A percentile compares a stretch with the other conserved stretches of the same genome.
Evolutionary conservation across 2,329 filamentous ascomycete genomes (phyloP).

Genomic region (Plectosphaerella plurivora): DNA sequence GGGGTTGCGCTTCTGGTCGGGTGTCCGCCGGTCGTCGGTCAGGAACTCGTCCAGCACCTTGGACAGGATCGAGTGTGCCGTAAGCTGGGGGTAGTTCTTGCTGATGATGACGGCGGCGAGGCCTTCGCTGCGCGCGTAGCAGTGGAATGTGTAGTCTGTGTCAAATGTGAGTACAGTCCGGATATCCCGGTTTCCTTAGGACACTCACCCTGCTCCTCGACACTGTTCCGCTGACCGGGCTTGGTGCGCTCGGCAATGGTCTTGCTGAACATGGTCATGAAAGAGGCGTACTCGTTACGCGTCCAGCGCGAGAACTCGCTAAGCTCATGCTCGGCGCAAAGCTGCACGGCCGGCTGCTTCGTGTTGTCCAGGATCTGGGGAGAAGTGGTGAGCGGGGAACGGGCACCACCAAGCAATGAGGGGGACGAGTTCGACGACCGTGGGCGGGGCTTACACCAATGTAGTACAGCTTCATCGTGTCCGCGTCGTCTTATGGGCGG

Average conservation of each 20-base stretch:
- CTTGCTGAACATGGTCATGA: constrained; percentile 83
- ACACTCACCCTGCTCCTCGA: constrained; percentile 71
- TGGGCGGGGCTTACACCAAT: constrained; percentile 63
- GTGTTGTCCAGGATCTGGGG: constrained; percentile 76
- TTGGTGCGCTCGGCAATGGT: constrained; percentile 82
- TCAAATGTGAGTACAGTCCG: constrained; percentile 13
- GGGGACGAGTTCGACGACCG: neutral
- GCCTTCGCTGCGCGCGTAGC: constrained; percentile 70
- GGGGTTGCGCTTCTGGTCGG: neutral
- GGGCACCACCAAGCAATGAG: constrained; percentile 5
- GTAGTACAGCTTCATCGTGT: constrained; percentile 79
- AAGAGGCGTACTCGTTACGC: constrained; percentile 57
- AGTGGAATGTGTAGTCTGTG: constrained; percentile 68
- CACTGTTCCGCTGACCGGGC: constrained; percentile 77
- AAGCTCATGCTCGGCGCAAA: constrained; percentile 73
- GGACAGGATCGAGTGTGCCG: neutral
- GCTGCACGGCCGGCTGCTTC: constrained; percentile 68
- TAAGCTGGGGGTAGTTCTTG: neutral
- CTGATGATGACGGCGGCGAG: neutral
- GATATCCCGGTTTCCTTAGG: neutral
- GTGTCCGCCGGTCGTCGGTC: neutral
- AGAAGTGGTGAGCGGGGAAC: neutral
- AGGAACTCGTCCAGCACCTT: neutral
- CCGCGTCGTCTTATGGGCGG: neutral
- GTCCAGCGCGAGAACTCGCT: constrained; percentile 78